A percentile compares a stretch with the other conserved stretches of the same genome.
phyloP scores from a whole-genome alignment of 208 protist species.

The Wallacemonas rigidus region DNA sequence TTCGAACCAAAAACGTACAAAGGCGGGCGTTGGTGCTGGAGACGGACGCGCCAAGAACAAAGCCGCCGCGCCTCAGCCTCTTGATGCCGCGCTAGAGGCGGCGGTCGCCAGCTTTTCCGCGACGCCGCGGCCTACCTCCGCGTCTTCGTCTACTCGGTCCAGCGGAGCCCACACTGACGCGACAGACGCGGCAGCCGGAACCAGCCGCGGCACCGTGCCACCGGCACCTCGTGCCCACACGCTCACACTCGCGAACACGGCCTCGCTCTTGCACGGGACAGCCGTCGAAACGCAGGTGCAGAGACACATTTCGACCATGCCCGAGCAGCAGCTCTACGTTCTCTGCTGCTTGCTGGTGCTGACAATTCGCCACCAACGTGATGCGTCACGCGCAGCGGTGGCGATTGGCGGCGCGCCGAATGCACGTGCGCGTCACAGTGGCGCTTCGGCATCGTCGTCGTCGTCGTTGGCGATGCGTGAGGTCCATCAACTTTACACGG shows the following conservation, averaged over 20 bases:
- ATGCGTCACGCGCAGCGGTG: slow-evolving; percentile 30
- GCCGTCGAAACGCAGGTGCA: slow-evolving; percentile 58
- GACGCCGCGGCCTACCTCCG: neutral
- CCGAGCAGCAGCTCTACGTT: slow-evolving; percentile 76
- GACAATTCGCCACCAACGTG: slow-evolving; percentile 44
- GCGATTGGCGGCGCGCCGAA: slow-evolving; percentile 17
- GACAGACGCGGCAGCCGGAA: neutral
- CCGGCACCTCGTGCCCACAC: slow-evolving; percentile 18
- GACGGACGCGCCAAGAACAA: neutral
- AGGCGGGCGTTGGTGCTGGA: neutral
- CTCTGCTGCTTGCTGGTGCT: slow-evolving; percentile 79
- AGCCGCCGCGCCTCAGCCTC: neutral
- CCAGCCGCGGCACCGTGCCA: neutral
- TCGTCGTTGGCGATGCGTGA: slow-evolving; percentile 54
- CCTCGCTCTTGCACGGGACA: slow-evolving; percentile 39
- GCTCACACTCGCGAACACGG: slow-evolving; percentile 53
- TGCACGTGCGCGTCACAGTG: neutral
- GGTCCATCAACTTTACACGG: slow-evolving; percentile 68
- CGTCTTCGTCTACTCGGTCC: slow-evolving; percentile 18
- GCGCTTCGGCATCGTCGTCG: slow-evolving; percentile 11
- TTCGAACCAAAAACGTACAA: neutral
- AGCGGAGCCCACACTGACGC: slow-evolving; percentile 13
- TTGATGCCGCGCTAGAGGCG: slow-evolving; percentile 19
- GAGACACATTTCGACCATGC: slow-evolving; percentile 60
- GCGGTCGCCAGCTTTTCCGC: slow-evolving; percentile 25